Base-by-base conservation (phyloP, 2,329 filamentous ascomycete species). In the Pezicula radicicola region DNA sequence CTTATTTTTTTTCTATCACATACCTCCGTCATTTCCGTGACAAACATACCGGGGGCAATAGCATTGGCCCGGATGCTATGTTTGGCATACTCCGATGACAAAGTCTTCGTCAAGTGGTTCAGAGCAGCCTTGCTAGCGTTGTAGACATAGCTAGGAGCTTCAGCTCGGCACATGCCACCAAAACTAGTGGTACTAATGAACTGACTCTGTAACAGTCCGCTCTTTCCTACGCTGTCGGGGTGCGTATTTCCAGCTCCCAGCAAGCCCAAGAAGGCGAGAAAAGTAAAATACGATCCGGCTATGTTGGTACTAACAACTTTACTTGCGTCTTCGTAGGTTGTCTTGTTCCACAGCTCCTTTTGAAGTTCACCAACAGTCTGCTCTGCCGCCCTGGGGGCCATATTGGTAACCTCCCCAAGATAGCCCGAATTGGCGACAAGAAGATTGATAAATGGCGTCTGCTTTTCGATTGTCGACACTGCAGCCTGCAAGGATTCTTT, bases 121-220 rank as follows among this genome's bases (percentile, higher is more conserved):
- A 84, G 83, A 0, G 83, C 88, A 1, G 84, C 88, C 70, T 92
- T 92, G 54, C 82, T 85, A n/a, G 88, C 81, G 19, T 88, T 89
- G 66, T 92, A 92, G 12, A 44, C 46, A 48, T 48, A 48, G n/a
- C 46, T 40, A 19, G 46, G 46, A 48, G 46, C 27, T 39, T 48
- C 46, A 48, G 46, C 46, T 48, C 46, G 46, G 33, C 15, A 16
- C 46, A 48, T 6, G 33, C 46, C 46, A 48, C n/a, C 19, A 48
- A 48, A 48, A 48, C 46, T 48, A 48, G 46, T 48, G 13, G 46
- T 48, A 21, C 46, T 41, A 41, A 48, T 48, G 33, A 48, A 48
- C 33, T 48, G 46, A 40, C 46, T 48, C 46, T 48, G 46, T 41
- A 48, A 30, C 18, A 48, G 28, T 48, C 33, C 46, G 39, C 33